Evolutionary conservation across 2,329 filamentous ascomycete genomes (phyloP), one percentile per base, ranked within the genome.

Genomic region (Fusarium phyllophilum): DNA sequence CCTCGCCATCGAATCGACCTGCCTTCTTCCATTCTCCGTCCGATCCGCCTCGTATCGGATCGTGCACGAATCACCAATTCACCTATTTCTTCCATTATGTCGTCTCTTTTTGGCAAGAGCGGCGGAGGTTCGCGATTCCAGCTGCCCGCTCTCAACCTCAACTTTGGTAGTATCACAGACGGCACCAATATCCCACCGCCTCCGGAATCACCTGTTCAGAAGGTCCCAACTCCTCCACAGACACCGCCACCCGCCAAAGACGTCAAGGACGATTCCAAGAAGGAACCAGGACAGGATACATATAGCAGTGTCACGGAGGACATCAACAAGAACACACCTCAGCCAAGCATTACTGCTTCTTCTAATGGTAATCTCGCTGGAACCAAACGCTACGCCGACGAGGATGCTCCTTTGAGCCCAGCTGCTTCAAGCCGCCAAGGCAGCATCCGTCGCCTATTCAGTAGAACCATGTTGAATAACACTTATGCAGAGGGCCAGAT

Each of bases 161-260:
- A 89, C 74, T 89, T 90, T 75, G 85, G 86, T 67, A 89, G 86
- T 52, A 83, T 91, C 78, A 90, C 89, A 48, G 89, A 90, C 45
- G 89, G 89, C 61, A 91, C 89, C 79, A 78, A 89, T 77, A 91
- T 91, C 73, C 89, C 89, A 48, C 87, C 89, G 36, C 89, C 89
- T 31, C 84, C 83, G 52, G 88, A 88, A 24, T 90, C 88, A 54
- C 89, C 89, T 52, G 81, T 86, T 60, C 81, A 84, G 74, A 86
- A 88, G 78, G 83, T 84, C 45, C 84, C 83, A 49, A 83, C 84
- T 62, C 85, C 84, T 69, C 84, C 86, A 22, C 79, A 79, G 67
- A 82, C 82, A 51, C 80, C 80, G 55, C 79, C 79, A 10, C 66
- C 72, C 31, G 75, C 57, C 67, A 79, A 78, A 57, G 76, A 77